phyloP scores from a whole-genome alignment of 257 asterid genomes.

The Marsdenia floribunda region DNA sequence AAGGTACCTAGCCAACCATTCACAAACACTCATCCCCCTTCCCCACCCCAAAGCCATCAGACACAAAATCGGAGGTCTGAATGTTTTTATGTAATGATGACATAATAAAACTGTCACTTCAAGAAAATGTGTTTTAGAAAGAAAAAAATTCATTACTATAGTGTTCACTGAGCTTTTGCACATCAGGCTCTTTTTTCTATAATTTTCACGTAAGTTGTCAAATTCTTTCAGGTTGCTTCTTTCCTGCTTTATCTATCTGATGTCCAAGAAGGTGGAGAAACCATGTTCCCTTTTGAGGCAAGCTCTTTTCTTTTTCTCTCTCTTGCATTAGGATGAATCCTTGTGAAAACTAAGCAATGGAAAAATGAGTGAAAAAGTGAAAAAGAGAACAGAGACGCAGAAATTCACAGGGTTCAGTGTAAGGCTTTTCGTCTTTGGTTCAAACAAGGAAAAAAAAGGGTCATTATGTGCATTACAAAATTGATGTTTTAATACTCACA shows the following conservation, averaged over 20 bases:
- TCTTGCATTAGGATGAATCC: not conserved
- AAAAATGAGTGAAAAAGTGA: too few species aligned
- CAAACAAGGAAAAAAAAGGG: too few species aligned
- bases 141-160: not conserved
- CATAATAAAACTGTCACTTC: not conserved
- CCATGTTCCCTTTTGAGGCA: constrained; percentile 96
- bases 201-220: not conserved
- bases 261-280: constrained; percentile 98
- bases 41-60: not conserved
- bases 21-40: not conserved
- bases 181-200: not conserved
- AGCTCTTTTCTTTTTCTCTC: constrained; percentile 3
- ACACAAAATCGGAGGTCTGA: not conserved
- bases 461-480: too few species aligned
- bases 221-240: constrained; percentile 64
- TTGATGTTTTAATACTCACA: too few species aligned
- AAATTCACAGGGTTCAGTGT: too few species aligned
- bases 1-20: not conserved
- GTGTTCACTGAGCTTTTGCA: not conserved
- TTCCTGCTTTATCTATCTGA: constrained; percentile 85
- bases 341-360: too few species aligned
- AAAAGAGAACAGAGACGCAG: too few species aligned
- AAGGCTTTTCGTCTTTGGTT: too few species aligned
- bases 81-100: not conserved
- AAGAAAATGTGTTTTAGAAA: not conserved